Percentiles rank a stretch among this genome's conserved stretches.
Evolutionary conservation across 768 basidiomycete genomes (phyloP).

Genomic region (Rhizopogon vinicolor): DNA sequence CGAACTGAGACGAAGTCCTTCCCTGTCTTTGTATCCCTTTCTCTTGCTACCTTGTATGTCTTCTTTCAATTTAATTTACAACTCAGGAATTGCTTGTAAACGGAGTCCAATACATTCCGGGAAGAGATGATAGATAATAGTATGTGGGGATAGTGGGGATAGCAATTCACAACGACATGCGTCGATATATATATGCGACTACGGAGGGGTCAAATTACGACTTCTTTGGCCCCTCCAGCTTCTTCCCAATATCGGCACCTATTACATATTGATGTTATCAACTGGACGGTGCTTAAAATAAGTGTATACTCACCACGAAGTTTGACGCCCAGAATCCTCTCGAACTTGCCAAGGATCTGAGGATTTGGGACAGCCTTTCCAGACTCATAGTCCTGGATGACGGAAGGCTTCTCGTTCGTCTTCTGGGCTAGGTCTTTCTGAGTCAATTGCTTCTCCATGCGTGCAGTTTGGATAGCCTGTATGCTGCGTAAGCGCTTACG

Average conservation of each 20-base stretch:
- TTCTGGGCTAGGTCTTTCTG: constrained; percentile 93
- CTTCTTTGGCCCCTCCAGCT: constrained; percentile 76
- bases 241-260: constrained; percentile 85
- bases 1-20: not conserved
- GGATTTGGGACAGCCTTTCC: constrained; percentile 84
- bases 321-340: constrained; percentile 81
- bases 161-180: constrained; percentile 14
- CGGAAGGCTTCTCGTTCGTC: constrained; percentile 89
- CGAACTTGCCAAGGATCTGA: constrained; percentile 85
- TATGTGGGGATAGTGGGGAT: constrained; percentile 8
- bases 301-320: constrained; percentile 64
- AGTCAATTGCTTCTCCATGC: constrained; percentile 71
- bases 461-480: constrained; percentile 79
- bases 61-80: constrained; percentile 3
- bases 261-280: constrained; percentile 1
- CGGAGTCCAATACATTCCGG: constrained; percentile 19
- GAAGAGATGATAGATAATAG: constrained; percentile 6
- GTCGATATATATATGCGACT: constrained; percentile 27
- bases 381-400: constrained; percentile 86
- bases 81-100: constrained; percentile 3
- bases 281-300: not conserved
- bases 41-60: not conserved
- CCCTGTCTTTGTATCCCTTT: not conserved
- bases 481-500: constrained; percentile 8
- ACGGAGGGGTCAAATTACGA: constrained; percentile 44